Evolutionary conservation across 202 grass and related monocot genomes (phyloP).

Genomic region (Bolboschoenoplectus hybrid): DNA sequence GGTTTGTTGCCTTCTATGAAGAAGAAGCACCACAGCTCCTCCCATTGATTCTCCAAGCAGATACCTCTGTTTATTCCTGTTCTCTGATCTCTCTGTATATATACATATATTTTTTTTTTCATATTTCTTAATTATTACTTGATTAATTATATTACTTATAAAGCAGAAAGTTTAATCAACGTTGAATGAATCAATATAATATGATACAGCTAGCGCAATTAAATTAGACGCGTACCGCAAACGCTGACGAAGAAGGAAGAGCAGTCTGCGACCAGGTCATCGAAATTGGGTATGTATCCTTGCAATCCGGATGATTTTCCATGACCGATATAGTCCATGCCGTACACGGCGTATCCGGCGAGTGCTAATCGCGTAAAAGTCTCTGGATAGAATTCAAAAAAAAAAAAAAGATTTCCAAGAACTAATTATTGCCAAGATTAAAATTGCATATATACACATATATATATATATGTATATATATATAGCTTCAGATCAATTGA

Average conservation of each 20-base stretch:
- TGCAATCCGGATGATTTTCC: slow-evolving; percentile 52
- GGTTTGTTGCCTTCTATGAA: slow-evolving; percentile 48
- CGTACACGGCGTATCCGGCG: slow-evolving; percentile 47
- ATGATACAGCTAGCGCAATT: not conserved
- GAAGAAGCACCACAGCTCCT: slow-evolving; percentile 65
- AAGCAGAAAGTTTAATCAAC: no score
- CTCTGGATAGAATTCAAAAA: slow-evolving; percentile 9
- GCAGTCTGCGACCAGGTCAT: slow-evolving; percentile 37
- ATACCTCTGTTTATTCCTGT: slow-evolving; percentile 48
- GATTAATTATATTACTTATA: no score
- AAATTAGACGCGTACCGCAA: slow-evolving; percentile 17
- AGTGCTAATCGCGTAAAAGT: slow-evolving; percentile 40
- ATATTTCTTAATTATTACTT: no score
- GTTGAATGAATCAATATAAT: not conserved
- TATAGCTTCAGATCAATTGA: no score
- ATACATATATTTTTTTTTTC: not conserved
- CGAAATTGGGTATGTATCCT: slow-evolving; percentile 46
- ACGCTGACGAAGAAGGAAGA: slow-evolving; percentile 34
- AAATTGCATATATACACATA: not conserved
- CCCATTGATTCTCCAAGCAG: slow-evolving; percentile 84
- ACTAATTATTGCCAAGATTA: not conserved
- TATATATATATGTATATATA: no score
- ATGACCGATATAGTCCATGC: slow-evolving; percentile 45
- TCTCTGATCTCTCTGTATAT: slow-evolving; percentile 35
- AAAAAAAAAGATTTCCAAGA: not conserved